A percentile compares a stretch with the other conserved stretches of the same genome.
These are phyloP conservation scores for Globisporangium polare DNA, from an alignment of 352 stramenopile species.

Conservation along the genomic window DNA sequence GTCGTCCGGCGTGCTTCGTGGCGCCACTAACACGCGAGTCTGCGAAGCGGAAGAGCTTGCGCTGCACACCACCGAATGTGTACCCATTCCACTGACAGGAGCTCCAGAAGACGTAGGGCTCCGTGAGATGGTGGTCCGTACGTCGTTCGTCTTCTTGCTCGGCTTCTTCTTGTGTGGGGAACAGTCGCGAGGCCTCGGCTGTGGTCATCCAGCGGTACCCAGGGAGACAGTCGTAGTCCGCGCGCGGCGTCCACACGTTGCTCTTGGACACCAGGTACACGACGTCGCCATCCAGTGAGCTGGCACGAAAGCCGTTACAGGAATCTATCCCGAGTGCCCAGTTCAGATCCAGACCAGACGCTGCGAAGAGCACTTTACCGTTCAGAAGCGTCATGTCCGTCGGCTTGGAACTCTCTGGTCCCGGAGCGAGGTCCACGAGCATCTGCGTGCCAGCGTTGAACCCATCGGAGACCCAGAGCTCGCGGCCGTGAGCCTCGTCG, in stretches of 20 bases:
- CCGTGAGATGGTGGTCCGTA: conserved; percentile 11
- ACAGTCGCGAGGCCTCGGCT: conserved; percentile 24
- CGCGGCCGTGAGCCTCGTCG: conserved; percentile 36
- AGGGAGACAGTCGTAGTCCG: conserved; percentile 63
- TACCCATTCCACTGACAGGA: conserved; percentile 71
- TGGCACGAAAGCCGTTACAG: conserved; percentile 45
- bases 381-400: conserved; percentile 39
- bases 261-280: conserved; percentile 53
- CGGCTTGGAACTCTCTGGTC: conserved; percentile 29
- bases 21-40: conserved; percentile 58
- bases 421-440: conserved; percentile 61
- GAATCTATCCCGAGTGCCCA: conserved; percentile 29
- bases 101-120: conserved; percentile 66
- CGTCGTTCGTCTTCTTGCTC: not conserved
- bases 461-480: conserved; percentile 70
- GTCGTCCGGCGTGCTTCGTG: conserved; percentile 60
- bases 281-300: conserved; percentile 32
- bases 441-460: conserved; percentile 33
- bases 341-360: conserved; percentile 51
- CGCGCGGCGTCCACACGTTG: conserved; percentile 37
- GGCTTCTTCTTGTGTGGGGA: conserved; percentile 9
- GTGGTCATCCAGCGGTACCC: conserved; percentile 71
- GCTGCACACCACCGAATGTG: conserved; percentile 34
- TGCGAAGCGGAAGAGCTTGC: conserved; percentile 70
- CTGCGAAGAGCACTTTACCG: conserved; percentile 61